phyloP scores from a whole-genome alignment of 164 flowering plant species.

The Nymphaea thermarum region DNA sequence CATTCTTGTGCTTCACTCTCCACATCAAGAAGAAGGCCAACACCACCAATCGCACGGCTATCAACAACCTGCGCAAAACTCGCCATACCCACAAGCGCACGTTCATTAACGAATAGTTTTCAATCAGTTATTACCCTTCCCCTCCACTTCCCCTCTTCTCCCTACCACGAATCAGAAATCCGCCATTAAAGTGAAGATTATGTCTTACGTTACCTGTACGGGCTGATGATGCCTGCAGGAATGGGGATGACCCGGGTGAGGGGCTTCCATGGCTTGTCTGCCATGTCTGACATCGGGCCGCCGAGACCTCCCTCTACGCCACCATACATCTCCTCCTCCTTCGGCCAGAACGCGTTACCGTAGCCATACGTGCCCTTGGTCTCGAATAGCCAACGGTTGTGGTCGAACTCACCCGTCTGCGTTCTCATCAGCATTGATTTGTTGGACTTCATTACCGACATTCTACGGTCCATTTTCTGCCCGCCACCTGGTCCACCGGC shows the following conservation, averaged over 20 bases:
- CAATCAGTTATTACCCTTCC: neutral
- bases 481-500: slow-evolving; percentile 23
- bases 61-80: slow-evolving; percentile 29
- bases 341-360: slow-evolving; percentile 63
- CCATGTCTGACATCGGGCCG: slow-evolving; percentile 28
- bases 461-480: slow-evolving; percentile 18
- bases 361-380: slow-evolving; percentile 70
- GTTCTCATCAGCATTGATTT: slow-evolving; percentile 37
- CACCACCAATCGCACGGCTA: slow-evolving; percentile 32
- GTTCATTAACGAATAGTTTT: neutral
- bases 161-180: neutral
- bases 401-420: slow-evolving; percentile 68
- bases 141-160: neutral
- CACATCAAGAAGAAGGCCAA: slow-evolving; percentile 50
- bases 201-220: slow-evolving; percentile 45
- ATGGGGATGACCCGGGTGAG: slow-evolving; percentile 52
- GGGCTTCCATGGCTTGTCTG: slow-evolving; percentile 79
- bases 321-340: slow-evolving; percentile 36
- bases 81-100: neutral
- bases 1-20: slow-evolving; percentile 50
- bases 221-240: slow-evolving; percentile 52
- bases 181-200: no score
- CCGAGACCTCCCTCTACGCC: slow-evolving; percentile 3
- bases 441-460: slow-evolving; percentile 42
- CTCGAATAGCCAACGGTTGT: slow-evolving; percentile 71